phyloP scores from a whole-genome alignment of 1,284 basidiomycete genomes.

The Malassezia japonica region DNA sequence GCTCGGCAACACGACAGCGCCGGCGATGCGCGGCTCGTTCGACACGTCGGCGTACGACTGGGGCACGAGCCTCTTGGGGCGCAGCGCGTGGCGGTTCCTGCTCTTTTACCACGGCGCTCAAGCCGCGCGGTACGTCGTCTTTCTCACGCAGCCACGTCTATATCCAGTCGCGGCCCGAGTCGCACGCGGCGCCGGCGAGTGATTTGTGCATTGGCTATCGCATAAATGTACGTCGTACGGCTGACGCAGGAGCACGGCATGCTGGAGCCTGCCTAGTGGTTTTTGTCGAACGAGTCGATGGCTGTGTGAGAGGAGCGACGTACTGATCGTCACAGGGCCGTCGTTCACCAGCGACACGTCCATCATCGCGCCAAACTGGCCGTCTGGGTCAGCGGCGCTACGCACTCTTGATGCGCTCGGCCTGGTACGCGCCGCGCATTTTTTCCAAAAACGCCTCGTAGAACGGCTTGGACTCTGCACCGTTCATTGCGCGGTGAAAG shows the following conservation, averaged over 20 bases:
- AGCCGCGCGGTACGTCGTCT: constrained; percentile 3
- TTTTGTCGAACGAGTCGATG: constrained; percentile 35
- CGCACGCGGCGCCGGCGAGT: no score
- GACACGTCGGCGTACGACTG: constrained; percentile 6
- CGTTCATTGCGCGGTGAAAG: constrained; percentile 40
- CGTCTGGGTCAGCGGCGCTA: constrained; percentile 18
- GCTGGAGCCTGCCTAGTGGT: background rate
- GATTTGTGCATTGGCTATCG: no score
- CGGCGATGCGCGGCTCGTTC: background rate
- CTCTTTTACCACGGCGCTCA: constrained; percentile 1
- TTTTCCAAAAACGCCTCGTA: constrained; percentile 33
- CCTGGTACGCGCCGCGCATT: constrained; percentile 23
- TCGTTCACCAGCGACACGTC: constrained; percentile 41
- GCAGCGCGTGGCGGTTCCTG: constrained; percentile 12
- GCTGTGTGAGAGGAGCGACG: constrained; percentile 15
- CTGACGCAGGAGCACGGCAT: no score
- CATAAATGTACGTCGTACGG: no score
- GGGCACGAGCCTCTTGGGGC: constrained; percentile 14
- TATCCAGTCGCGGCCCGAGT: constrained; percentile 5
- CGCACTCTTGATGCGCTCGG: constrained; percentile 25
- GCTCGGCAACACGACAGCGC: background rate
- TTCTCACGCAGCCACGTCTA: background rate
- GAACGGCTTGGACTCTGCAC: constrained; percentile 22
- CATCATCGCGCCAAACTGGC: constrained; percentile 46
- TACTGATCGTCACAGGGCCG: constrained; percentile 19